Evolutionary conservation across 1,284 basidiomycete genomes (phyloP).

Genomic region (Pseudozyma sp.): DNA sequence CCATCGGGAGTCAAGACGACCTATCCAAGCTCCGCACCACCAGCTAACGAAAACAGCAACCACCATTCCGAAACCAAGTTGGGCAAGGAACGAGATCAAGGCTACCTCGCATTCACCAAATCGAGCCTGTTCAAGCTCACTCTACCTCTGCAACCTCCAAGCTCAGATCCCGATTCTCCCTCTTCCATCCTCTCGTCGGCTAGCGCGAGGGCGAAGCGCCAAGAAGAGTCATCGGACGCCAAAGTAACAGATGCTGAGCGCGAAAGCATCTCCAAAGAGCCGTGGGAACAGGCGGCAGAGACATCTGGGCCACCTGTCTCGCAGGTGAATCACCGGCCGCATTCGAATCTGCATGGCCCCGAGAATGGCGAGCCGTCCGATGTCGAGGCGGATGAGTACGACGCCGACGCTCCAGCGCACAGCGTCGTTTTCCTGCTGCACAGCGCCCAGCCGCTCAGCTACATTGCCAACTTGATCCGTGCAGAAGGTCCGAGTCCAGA

Average conservation of each 20-base stretch:
- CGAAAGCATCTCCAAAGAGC: slow-evolving; percentile 20
- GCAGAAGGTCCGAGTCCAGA: slow-evolving; percentile 59
- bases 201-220: slow-evolving; percentile 22
- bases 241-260: slow-evolving; percentile 18
- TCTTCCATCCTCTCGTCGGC: slow-evolving; percentile 41
- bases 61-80: slow-evolving; percentile 20
- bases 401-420: slow-evolving; percentile 57
- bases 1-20: slow-evolving; percentile 49
- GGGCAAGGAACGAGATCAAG: slow-evolving; percentile 35
- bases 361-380: slow-evolving; percentile 54
- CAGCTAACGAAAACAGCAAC: slow-evolving; percentile 39
- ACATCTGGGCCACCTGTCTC: slow-evolving; percentile 41
- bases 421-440: slow-evolving; percentile 61
- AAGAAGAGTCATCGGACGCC: slow-evolving; percentile 2
- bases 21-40: slow-evolving; percentile 44
- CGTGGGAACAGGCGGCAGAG: slow-evolving; percentile 49
- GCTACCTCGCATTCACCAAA: slow-evolving; percentile 62
- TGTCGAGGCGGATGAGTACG: slow-evolving; percentile 51
- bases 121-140: slow-evolving; percentile 62
- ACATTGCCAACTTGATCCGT: slow-evolving; percentile 56
- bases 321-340: slow-evolving; percentile 40
- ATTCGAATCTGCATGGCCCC: slow-evolving; percentile 38
- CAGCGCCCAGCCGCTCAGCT: slow-evolving; percentile 58
- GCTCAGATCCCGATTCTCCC: slow-evolving; percentile 28
- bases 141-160: slow-evolving; percentile 43